phyloP scores from a whole-genome alignment of 805 yeast species.

The Hanseniaspora occidentalis region DNA sequence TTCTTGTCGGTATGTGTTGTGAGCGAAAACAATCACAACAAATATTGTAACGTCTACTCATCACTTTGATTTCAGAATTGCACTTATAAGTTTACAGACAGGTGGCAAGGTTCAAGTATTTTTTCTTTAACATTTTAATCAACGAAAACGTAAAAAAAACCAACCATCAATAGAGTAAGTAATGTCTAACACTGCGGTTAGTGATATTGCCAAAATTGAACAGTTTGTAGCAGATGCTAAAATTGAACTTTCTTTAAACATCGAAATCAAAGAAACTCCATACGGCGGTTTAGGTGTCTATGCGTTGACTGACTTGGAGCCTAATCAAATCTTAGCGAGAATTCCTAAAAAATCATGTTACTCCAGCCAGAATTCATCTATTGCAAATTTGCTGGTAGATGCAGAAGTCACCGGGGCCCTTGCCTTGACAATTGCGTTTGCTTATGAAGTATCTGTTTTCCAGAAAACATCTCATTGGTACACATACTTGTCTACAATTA shows the following conservation, averaged over 20 bases:
- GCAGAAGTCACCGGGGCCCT: constrained; percentile 49
- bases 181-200: constrained; percentile 23
- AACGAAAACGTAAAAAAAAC: background rate
- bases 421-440: constrained; percentile 52
- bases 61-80: too few relatives aligned
- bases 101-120: too few relatives aligned
- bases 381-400: constrained; percentile 58
- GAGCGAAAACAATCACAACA: too few relatives aligned
- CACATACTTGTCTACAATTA: constrained; percentile 45
- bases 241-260: constrained; percentile 37
- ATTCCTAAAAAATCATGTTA: constrained; percentile 50
- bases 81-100: too few relatives aligned
- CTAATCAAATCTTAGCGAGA: constrained; percentile 34
- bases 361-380: constrained; percentile 43
- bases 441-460: constrained; percentile 49
- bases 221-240: constrained; percentile 45
- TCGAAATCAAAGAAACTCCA: constrained; percentile 35
- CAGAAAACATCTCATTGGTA: constrained; percentile 71
- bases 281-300: constrained; percentile 69
- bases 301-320: constrained; percentile 30
- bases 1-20: too few relatives aligned
- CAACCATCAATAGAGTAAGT: too few relatives aligned
- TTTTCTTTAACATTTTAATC: too few relatives aligned
- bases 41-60: too few relatives aligned
- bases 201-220: constrained; percentile 22